Base-by-base conservation (phyloP, 2,329 filamentous ascomycete species). In the Dendryphion nanum region DNA sequence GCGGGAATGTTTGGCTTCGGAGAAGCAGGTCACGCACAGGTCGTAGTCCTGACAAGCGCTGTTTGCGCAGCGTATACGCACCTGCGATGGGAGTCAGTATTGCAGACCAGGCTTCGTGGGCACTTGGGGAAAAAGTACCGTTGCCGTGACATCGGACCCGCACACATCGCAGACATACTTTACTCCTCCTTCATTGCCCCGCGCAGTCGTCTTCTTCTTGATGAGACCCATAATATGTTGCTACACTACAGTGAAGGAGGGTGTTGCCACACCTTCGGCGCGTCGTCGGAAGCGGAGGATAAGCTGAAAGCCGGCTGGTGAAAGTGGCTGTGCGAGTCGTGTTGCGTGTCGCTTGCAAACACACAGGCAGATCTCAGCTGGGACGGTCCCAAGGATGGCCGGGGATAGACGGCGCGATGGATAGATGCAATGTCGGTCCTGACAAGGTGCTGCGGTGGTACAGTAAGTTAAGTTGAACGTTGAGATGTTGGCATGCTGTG, bases 81-180 rank as follows among this genome's bases (percentile, higher is more conserved):
- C 89, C 89, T 95, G 51, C 5, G 35, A 37, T n/a, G n/a, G 5
- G 18, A 16, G 31, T 36, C 15, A 37, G n/a, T 17, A 37, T 14
- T 5, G 18, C 21, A 20, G 23, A 8, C 10, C 10, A n/a, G 24
- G 29, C 16, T 26, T 12, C 15, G 3, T n/a, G 16, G 6, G n/a
- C 15, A 36, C 18, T 37, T 28, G 32, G 29, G 18, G 18, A 41
- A 35, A 30, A 75, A 85, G 59, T 77, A 95, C 93, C 32, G 93
- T 98, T 4, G 90, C 93, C 32, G 93, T 98, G 53, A 98, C 95
- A 66, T 98, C 93, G 41, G 88, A 88, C 30, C 89, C 95, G 67
- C 93, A 98, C 42, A 95, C 85, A 67, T 98, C 94, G 73, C 93
- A 98, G 50, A 97, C 89, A 66, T 95, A 98, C 66, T 97, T 96